phyloP scores from a whole-genome alignment of 179 eudicot species.

The Vitellaria paradoxa region DNA sequence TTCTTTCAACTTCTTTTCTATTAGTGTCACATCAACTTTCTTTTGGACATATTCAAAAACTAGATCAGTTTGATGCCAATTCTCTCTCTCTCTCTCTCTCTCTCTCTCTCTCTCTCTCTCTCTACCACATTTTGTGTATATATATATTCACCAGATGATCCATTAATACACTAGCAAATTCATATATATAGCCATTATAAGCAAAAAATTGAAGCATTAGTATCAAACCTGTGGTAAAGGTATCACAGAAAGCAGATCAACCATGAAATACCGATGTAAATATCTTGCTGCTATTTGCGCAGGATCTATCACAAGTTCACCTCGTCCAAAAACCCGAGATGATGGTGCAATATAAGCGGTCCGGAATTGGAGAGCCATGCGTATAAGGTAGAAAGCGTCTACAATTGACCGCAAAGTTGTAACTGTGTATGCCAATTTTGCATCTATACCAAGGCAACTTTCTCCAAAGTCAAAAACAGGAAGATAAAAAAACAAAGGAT shows the following conservation, averaged over 20 bases:
- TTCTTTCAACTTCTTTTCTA: no score
- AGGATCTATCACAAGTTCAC: slow-evolving; percentile 95
- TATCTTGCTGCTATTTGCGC: slow-evolving; percentile 84
- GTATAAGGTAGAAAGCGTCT: slow-evolving; percentile 84
- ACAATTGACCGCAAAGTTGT: slow-evolving; percentile 73
- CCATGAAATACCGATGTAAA: slow-evolving; percentile 57
- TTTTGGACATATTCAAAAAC: no score
- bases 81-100: no score
- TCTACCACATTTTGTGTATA: no score
- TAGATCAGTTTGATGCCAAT: no score
- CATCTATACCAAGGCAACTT: slow-evolving; percentile 68
- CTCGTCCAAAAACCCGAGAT: slow-evolving; percentile 97
- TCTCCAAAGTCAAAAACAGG: slow-evolving; percentile 52
- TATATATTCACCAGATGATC: background rate
- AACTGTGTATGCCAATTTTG: slow-evolving; percentile 56
- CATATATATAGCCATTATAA: background rate
- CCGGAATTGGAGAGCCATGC: slow-evolving; percentile 83
- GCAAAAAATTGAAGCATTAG: background rate
- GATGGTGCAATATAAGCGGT: slow-evolving; percentile 99
- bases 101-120: no score
- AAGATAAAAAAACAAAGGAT: slow-evolving; percentile 89
- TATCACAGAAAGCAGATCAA: slow-evolving; percentile 88
- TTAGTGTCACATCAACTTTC: no score
- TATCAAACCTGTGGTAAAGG: slow-evolving; percentile 91
- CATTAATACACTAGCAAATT: background rate